Percentiles rank a stretch among this genome's conserved stretches.
These are phyloP conservation scores for Rubia balearica DNA, from an alignment of 305 asterid species.

Conservation along the genomic window DNA sequence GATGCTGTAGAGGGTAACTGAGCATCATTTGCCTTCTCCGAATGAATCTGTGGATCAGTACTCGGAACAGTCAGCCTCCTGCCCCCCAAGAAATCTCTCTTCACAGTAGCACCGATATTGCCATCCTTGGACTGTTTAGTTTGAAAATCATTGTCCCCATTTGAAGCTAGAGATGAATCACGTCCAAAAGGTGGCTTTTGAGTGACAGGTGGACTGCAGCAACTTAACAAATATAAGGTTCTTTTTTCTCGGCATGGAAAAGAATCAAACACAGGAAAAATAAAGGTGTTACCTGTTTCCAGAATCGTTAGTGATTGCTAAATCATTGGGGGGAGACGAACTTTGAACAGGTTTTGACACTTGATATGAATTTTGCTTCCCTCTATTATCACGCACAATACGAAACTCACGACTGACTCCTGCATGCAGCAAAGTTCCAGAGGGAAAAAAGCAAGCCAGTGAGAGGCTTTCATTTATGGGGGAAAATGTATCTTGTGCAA, in stretches of 20 bases:
- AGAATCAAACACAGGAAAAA: background rate
- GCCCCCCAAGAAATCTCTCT: constrained; percentile 43
- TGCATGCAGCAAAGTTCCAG: constrained; percentile 39
- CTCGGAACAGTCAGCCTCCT: constrained; percentile 28
- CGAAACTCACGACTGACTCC: constrained; percentile 73
- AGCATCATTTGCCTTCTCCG: constrained; percentile 36
- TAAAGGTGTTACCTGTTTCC: constrained; percentile 44
- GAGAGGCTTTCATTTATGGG: constrained; percentile 1
- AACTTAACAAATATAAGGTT: background rate
- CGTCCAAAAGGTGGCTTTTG: constrained; percentile 30
- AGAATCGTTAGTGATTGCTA: constrained; percentile 32
- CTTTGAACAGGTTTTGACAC: constrained; percentile 47
- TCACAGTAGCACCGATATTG: constrained; percentile 27
- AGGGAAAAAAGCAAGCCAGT: constrained; percentile 22
- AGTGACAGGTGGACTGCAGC: constrained; percentile 14
- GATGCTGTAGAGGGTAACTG: constrained; percentile 39
- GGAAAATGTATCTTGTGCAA: constrained; percentile 1
- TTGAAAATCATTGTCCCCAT: too few relatives aligned
- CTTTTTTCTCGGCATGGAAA: background rate
- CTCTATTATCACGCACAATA: constrained; percentile 86
- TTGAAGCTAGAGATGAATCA: too few relatives aligned
- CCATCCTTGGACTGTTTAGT: constrained; percentile 41
- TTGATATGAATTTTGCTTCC: constrained; percentile 38
- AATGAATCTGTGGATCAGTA: constrained; percentile 34
- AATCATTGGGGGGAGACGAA: constrained; percentile 40